These are phyloP conservation scores for Tuber borchii DNA, from an alignment of 495 filamentous ascomycete species.

Conservation along the genomic window DNA sequence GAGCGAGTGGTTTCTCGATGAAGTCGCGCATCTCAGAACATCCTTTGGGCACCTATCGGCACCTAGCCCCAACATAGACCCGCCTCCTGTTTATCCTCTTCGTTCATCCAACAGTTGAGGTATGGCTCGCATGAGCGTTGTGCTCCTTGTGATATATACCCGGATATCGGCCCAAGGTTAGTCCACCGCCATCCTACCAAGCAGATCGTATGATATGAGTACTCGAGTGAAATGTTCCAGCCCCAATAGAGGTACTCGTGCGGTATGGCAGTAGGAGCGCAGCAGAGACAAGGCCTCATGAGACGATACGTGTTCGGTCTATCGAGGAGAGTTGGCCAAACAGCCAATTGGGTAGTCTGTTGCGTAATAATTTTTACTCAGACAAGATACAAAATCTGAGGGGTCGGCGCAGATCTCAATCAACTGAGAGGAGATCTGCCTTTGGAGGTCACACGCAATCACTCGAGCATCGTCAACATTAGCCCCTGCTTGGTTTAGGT, in stretches of 20 bases:
- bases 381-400: background rate
- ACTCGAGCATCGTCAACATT: background rate
- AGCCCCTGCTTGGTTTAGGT: background rate
- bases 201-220: background rate
- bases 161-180: background rate
- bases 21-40: background rate
- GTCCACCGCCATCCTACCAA: background rate
- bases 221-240: background rate
- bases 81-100: background rate
- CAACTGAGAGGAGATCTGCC: background rate
- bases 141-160: background rate
- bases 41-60: background rate
- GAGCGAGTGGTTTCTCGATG: background rate
- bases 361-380: background rate
- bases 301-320: constrained; percentile 1
- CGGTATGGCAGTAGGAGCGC: background rate
- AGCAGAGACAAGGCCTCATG: background rate
- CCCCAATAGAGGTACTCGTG: background rate
- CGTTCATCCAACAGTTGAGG: background rate
- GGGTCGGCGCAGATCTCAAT: background rate
- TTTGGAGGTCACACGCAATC: background rate
- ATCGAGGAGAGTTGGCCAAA: background rate
- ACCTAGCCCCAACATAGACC: background rate
- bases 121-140: background rate
- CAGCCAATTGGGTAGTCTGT: background rate